phyloP scores from a whole-genome alignment of 768 basidiomycete species.

The Chalciporus pseudorubinellus region DNA sequence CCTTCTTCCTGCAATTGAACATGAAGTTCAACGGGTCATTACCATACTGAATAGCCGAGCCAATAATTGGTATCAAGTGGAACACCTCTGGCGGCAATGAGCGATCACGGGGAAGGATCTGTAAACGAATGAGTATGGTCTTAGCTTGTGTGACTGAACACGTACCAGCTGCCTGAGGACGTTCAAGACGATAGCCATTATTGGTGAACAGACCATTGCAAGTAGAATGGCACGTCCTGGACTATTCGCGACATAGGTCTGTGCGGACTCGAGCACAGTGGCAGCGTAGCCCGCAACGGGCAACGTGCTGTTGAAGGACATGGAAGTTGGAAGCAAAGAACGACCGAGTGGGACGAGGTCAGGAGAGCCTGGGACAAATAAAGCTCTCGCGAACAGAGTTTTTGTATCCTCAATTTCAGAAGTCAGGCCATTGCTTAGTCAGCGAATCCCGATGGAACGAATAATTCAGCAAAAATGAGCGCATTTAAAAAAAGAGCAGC shows the following conservation, averaged over 20 bases:
- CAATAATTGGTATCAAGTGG: slow-evolving; percentile 87
- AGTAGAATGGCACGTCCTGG: slow-evolving; percentile 35
- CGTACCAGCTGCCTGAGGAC: slow-evolving; percentile 76
- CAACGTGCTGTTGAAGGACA: slow-evolving; percentile 25
- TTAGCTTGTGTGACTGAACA: background rate
- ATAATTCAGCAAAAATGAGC: background rate
- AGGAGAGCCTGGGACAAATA: background rate
- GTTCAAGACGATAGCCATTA: slow-evolving; percentile 69
- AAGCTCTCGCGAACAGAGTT: background rate
- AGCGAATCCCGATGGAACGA: background rate
- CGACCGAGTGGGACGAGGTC: background rate
- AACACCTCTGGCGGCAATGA: slow-evolving; percentile 88
- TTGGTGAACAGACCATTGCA: slow-evolving; percentile 60
- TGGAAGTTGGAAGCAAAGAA: slow-evolving; percentile 11
- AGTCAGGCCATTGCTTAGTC: slow-evolving; percentile 15
- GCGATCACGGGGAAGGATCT: slow-evolving; percentile 68
- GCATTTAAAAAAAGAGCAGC: too few relatives aligned
- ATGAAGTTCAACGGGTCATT: slow-evolving; percentile 92
- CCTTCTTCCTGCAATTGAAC: slow-evolving; percentile 75
- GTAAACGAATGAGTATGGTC: slow-evolving; percentile 2
- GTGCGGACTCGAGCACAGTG: slow-evolving; percentile 13
- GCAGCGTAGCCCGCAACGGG: slow-evolving; percentile 27
- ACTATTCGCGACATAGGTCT: slow-evolving; percentile 20
- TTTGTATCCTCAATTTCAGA: slow-evolving; percentile 8
- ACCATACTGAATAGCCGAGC: slow-evolving; percentile 87